These are phyloP conservation scores for Syzygium malaccense DNA, from an alignment of 441 rosid genomes.

Conservation along the genomic window DNA sequence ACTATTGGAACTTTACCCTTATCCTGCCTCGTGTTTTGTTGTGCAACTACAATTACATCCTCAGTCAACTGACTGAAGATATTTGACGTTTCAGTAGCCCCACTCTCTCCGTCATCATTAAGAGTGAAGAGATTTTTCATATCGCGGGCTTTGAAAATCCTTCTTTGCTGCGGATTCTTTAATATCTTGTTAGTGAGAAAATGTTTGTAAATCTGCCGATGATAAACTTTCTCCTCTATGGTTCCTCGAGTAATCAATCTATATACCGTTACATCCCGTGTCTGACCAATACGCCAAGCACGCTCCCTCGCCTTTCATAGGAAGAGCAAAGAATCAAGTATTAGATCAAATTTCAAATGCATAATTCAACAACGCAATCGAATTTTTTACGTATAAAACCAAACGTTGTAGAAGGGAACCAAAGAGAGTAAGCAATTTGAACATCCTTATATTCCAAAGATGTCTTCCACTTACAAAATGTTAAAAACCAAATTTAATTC, in stretches of 20 bases:
- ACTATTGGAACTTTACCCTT: constrained; percentile 12
- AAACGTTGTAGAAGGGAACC: background rate
- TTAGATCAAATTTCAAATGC: background rate
- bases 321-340: background rate
- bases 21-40: constrained; percentile 26
- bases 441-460: background rate
- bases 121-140: constrained; percentile 88
- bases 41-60: constrained; percentile 59
- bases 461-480: background rate
- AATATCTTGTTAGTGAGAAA: constrained; percentile 89
- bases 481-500: background rate
- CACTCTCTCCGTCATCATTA: constrained; percentile 61
- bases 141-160: constrained; percentile 95
- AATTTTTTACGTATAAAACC: background rate
- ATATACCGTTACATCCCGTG: constrained; percentile 77
- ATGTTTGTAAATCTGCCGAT: constrained; percentile 95
- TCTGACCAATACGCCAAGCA: constrained; percentile 99
- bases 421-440: background rate
- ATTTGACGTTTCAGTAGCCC: constrained; percentile 77
- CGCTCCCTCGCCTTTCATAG: constrained; percentile 91
- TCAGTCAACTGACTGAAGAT: constrained; percentile 78
- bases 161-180: constrained; percentile 92
- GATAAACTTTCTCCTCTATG: constrained; percentile 97
- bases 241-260: constrained; percentile 92
- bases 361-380: background rate